A percentile compares a stretch with the other conserved stretches of the same genome.
These are phyloP conservation scores for Dothideomycetidae sp. DNA, from an alignment of 2,329 filamentous ascomycete genomes.

Conservation along the genomic window DNA sequence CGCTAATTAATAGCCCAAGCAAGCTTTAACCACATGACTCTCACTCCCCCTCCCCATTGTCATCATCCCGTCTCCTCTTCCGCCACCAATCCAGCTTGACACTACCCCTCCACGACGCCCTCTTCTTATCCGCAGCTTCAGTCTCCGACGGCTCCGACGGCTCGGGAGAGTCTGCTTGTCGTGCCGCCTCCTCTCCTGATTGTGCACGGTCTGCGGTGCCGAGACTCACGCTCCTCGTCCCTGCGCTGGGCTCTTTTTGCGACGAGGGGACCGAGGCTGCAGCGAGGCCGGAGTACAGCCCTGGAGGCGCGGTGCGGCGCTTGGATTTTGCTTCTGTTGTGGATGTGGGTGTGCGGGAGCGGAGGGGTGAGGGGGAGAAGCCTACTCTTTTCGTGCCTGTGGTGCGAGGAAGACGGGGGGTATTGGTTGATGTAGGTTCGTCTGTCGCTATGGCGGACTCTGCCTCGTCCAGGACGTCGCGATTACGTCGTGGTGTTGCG, in stretches of 20 bases:
- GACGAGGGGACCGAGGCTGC: neutral
- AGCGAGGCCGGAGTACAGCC: neutral
- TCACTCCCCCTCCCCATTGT: neutral
- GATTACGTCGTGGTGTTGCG: neutral
- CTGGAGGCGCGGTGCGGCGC: constrained; percentile 1
- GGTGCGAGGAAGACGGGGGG: neutral
- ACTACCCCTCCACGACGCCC: constrained; percentile 7
- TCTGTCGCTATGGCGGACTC: neutral
- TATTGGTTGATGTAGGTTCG: constrained; percentile 1
- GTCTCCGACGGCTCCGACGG: neutral
- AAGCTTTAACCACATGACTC: neutral
- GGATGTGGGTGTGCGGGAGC: too few species aligned
- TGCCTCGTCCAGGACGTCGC: too few species aligned
- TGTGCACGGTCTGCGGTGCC: neutral
- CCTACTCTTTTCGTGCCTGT: neutral
- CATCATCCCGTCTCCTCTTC: constrained; percentile 10
- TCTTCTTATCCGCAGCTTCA: constrained; percentile 7
- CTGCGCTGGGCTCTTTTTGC: neutral
- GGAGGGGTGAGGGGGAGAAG: too few species aligned
- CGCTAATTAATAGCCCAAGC: neutral
- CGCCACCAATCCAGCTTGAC: constrained; percentile 12
- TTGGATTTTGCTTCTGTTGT: neutral
- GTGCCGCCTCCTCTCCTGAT: neutral
- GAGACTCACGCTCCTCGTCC: constrained; percentile 4
- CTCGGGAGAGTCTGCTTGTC: constrained; percentile 2